Conservation (phyloP, 805 yeast species). For the Deakozyma indianensis region DNA sequence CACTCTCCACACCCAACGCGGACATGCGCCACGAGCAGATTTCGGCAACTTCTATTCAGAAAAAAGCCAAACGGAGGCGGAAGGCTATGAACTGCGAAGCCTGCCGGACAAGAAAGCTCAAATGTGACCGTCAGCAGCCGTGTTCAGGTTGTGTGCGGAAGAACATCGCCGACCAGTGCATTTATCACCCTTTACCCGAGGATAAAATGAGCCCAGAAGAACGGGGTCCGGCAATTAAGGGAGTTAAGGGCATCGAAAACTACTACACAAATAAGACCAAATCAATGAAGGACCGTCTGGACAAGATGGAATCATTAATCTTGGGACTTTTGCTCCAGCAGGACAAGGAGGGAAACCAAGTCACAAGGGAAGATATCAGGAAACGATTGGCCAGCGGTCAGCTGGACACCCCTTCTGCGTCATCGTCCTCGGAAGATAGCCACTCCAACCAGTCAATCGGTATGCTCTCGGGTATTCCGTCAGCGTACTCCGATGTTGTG, state of each 20-base stretch:
- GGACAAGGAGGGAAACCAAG: background rate
- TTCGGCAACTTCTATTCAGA: too few relatives aligned
- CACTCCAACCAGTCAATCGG: background rate
- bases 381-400: background rate
- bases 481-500: background rate
- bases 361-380: background rate
- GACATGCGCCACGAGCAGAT: too few relatives aligned
- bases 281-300: conserved; percentile 13
- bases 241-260: background rate
- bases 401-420: background rate
- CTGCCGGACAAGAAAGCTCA: conserved; percentile 21
- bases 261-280: background rate
- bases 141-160: conserved; percentile 19
- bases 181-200: conserved; percentile 2
- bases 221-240: background rate
- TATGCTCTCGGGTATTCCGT: background rate
- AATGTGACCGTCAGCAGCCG: conserved; percentile 21
- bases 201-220: background rate
- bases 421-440: background rate
- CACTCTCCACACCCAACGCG: too few relatives aligned
- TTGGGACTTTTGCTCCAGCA: conserved; percentile 10
- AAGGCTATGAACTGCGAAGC: conserved; percentile 19
- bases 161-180: conserved; percentile 8
- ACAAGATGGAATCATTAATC: conserved; percentile 17
- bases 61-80: conserved; percentile 15